Base-by-base conservation (phyloP, 116 monocot genomes). In the Posidonia oceanica region DNA sequence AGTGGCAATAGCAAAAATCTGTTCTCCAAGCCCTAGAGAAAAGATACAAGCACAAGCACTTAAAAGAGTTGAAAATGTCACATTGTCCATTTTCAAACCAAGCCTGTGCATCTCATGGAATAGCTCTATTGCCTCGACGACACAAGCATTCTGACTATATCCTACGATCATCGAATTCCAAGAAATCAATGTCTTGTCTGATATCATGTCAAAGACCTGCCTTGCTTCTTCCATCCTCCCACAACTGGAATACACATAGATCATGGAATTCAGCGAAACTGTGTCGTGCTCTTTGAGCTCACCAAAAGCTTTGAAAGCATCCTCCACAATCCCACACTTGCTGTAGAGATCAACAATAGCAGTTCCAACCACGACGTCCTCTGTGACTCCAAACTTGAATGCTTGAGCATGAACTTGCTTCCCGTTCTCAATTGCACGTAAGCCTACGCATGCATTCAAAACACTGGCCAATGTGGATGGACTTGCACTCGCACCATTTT, bases 141-240 rank as follows among this genome's bases (percentile, higher is more conserved):
- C 66, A 74, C 40, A 76, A 29, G 81, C 86, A 71, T 89, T 93
- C 68, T 87, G 89, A 71, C 75, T 84, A 52, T 84, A 87, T 7
- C 84, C 86, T 14, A 86, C 87, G 18, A 93, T 71, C 89, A 93
- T 93, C 4, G 93, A 86, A 71, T 93, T 93, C 93, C 93, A 93
- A 52, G 93, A 87, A 64, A 93, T 89, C 58, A 81, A 18, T 52
- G 64, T 80, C 70, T 81, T 86, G 20, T 48, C 48, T 5, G 72
- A 36, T 56, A 89, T 93, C 64, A 23, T 60, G 36, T 81, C 74
- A 58, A 89, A 93, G 2, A 89, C 14, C 57, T 10, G 39, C 59
- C 76, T 77, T 11, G 93, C 89, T 41, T 89, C 93, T 38, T 68
- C 60, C 1, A 87, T 74, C 53, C 75, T 82, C 12, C 89, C 89